Conservation (phyloP, 164 flowering plant genomes). For the Vitis riparia region DNA sequence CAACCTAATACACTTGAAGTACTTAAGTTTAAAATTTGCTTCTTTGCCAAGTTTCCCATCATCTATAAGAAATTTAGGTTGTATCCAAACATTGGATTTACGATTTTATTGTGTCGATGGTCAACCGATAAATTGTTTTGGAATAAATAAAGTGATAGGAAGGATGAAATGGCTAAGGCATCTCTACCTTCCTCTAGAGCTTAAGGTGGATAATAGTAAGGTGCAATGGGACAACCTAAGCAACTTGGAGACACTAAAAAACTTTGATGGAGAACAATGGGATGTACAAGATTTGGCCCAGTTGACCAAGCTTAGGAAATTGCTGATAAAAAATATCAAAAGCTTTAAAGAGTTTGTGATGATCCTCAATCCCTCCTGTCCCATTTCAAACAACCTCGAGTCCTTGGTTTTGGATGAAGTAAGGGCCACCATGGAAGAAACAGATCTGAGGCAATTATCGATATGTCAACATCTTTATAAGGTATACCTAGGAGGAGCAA, state of each 20-base stretch:
- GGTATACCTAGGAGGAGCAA: slow-evolving; percentile 9
- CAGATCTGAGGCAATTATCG: too few species aligned
- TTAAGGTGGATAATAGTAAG: neutral
- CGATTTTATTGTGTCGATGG: too few species aligned
- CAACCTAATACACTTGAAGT: slow-evolving; percentile 24
- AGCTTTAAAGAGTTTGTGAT: neutral
- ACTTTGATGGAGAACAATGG: neutral
- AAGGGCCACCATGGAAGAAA: neutral
- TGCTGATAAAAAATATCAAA: neutral
- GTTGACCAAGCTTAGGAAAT: slow-evolving; percentile 8
- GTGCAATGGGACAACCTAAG: slow-evolving; percentile 15
- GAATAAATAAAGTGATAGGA: slow-evolving; percentile 13
- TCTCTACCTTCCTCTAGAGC: neutral
- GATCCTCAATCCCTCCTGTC: neutral
- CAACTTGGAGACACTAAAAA: slow-evolving; percentile 19
- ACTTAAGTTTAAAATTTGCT: slow-evolving; percentile 9
- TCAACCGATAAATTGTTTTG: neutral
- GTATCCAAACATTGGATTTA: slow-evolving; percentile 20
- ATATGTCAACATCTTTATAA: slow-evolving; percentile 2
- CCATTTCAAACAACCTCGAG: neutral
- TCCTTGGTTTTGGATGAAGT: slow-evolving; percentile 2
- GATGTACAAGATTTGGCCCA: slow-evolving; percentile 7
- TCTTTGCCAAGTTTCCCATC: slow-evolving; percentile 1
- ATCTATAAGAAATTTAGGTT: slow-evolving; percentile 15
- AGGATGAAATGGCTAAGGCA: slow-evolving; percentile 19